phyloP scores from a whole-genome alignment of 169 alveolate genomes.

The Perkinsus olseni region DNA sequence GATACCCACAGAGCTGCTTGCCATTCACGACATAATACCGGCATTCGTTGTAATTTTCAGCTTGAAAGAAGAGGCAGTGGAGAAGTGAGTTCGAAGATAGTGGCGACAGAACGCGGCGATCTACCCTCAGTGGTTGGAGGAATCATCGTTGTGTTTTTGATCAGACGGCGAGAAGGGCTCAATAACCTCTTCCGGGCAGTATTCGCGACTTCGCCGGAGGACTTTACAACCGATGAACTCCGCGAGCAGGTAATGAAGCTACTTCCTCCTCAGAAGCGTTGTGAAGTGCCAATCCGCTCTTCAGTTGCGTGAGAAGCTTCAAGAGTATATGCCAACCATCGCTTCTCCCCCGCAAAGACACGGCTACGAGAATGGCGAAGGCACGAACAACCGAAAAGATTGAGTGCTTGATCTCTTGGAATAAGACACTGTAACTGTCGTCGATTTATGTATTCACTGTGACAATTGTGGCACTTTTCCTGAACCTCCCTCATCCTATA shows the following conservation, averaged over 20 bases:
- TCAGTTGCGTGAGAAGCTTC: background rate
- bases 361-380: background rate
- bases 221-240: background rate
- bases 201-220: background rate
- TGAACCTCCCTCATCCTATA: no score
- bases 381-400: background rate
- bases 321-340: background rate
- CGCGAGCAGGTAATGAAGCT: background rate
- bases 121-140: no score
- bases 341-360: background rate
- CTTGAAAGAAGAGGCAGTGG: background rate
- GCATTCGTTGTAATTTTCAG: background rate
- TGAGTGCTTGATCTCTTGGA: no score
- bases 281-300: background rate
- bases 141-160: no score
- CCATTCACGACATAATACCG: background rate
- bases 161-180: background rate
- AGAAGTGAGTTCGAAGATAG: background rate
- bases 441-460: no score
- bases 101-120: background rate
- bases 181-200: background rate
- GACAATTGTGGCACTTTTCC: no score
- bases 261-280: background rate
- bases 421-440: no score
- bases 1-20: background rate